Evolutionary conservation across 768 basidiomycete genomes (phyloP).

Genomic region (Mycena venus): DNA sequence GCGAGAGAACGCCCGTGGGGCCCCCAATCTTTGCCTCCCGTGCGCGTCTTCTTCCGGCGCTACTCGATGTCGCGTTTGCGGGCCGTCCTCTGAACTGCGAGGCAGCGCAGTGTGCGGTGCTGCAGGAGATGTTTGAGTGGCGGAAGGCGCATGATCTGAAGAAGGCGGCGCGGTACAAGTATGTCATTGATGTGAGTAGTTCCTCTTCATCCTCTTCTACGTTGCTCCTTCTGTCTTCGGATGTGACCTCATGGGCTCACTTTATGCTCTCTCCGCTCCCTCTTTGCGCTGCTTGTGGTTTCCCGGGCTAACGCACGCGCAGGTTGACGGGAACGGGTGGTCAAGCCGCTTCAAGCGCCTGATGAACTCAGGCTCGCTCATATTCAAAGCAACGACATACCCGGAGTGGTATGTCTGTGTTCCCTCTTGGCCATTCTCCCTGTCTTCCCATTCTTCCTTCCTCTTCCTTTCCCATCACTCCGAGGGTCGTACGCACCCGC

Average conservation of each 20-base stretch:
- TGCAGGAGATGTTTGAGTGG: conserved; percentile 63
- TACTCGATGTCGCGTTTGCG: conserved; percentile 70
- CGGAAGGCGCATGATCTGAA: conserved; percentile 52
- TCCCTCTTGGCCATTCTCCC: not conserved
- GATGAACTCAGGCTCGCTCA: conserved; percentile 68
- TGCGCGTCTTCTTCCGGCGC: conserved; percentile 55
- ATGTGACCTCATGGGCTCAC: too few species aligned
- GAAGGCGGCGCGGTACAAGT: conserved; percentile 68
- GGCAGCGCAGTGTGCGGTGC: conserved; percentile 53
- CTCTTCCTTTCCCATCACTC: not conserved
- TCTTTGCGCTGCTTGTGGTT: not conserved
- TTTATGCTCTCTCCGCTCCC: too few species aligned
- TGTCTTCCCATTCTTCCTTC: too few species aligned
- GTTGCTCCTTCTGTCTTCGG: too few species aligned
- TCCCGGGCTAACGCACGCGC: not conserved
- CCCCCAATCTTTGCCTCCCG: conserved; percentile 43
- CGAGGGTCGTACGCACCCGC: too few species aligned
- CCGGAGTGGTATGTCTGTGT: conserved; percentile 49
- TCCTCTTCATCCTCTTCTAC: too few species aligned
- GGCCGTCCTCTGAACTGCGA: conserved; percentile 58
- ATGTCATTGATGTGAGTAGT: conserved; percentile 68
- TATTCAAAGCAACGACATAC: conserved; percentile 75
- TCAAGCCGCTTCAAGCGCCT: conserved; percentile 77
- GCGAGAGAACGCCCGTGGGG: conserved; percentile 47
- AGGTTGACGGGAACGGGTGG: too few species aligned